Percentiles rank a stretch among this genome's conserved stretches.
Evolutionary conservation across 1,284 basidiomycete genomes (phyloP).

Genomic region (Cutaneotrichosporon cutaneum): DNA sequence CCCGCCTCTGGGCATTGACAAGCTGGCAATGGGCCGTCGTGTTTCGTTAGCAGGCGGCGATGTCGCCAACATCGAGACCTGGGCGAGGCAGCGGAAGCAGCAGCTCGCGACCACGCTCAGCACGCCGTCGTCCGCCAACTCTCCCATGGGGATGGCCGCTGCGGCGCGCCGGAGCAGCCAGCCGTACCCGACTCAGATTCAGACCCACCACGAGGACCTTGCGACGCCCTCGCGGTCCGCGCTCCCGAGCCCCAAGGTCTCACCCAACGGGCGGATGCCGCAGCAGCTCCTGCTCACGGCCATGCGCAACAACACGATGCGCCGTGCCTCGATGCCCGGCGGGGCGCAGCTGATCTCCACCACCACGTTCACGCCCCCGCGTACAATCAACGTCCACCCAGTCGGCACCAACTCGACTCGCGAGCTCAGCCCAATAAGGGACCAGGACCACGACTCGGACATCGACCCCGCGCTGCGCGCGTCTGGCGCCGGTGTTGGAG

Average conservation of each 20-base stretch:
- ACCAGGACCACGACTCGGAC: slow-evolving; percentile 29
- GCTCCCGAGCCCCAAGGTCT: slow-evolving; percentile 36
- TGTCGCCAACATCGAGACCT: slow-evolving; percentile 37
- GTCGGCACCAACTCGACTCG: slow-evolving; percentile 11
- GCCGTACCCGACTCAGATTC: slow-evolving; percentile 42
- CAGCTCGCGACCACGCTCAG: slow-evolving; percentile 10
- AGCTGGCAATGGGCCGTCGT: slow-evolving; percentile 37
- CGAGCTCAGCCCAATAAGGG: slow-evolving; percentile 43
- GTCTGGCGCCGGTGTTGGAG: slow-evolving; percentile 6
- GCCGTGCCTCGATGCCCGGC: slow-evolving; percentile 44
- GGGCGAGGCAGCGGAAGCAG: slow-evolving; percentile 25
- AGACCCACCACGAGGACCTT: slow-evolving; percentile 10
- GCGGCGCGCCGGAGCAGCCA: slow-evolving; percentile 41
- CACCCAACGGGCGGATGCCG: slow-evolving; percentile 34
- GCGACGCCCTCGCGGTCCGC: slow-evolving; percentile 12
- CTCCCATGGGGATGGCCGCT: slow-evolving; percentile 39
- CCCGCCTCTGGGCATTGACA: slow-evolving; percentile 19
- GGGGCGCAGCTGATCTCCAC: slow-evolving; percentile 44
- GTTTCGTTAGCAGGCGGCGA: slow-evolving; percentile 44
- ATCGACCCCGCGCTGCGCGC: slow-evolving; percentile 25
- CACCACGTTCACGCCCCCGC: slow-evolving; percentile 47
- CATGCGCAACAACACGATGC: slow-evolving; percentile 43
- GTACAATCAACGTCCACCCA: slow-evolving; percentile 16
- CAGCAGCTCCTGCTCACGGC: slow-evolving; percentile 41
- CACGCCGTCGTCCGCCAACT: slow-evolving; percentile 17